phyloP scores from a whole-genome alignment of 805 yeast genomes.

The Grigorovia humatica region DNA sequence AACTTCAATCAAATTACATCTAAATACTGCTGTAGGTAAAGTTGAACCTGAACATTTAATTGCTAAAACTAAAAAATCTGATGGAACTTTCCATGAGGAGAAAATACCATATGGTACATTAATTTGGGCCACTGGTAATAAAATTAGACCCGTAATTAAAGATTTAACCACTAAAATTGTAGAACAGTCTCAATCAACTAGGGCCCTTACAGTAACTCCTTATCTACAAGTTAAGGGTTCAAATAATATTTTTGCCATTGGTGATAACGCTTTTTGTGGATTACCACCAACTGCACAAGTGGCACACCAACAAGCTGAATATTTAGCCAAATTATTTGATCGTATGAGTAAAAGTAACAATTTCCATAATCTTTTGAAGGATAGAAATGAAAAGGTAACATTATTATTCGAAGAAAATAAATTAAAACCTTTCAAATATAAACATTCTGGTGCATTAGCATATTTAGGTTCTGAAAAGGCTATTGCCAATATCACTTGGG shows the following conservation, averaged over 20 bases:
- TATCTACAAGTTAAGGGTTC: conserved; percentile 75
- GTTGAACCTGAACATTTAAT: conserved; percentile 64
- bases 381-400: conserved; percentile 32
- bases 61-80: conserved; percentile 62
- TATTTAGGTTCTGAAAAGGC: conserved; percentile 91
- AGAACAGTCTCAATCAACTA: conserved; percentile 71
- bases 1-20: conserved; percentile 59
- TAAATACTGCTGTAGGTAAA: conserved; percentile 81
- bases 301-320: conserved; percentile 87
- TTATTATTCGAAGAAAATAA: conserved; percentile 38
- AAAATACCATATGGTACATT: conserved; percentile 79
- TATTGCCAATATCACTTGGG: conserved; percentile 79
- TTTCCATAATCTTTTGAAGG: conserved; percentile 30
- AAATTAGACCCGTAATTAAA: conserved; percentile 64
- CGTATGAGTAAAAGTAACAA: conserved; percentile 36
- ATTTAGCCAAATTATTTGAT: conserved; percentile 62
- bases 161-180: conserved; percentile 61
- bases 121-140: conserved; percentile 97
- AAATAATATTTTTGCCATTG: conserved; percentile 74
- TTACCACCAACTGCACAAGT: conserved; percentile 96
- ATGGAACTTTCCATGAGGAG: conserved; percentile 52
- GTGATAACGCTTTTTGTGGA: conserved; percentile 85
- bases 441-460: conserved; percentile 87
- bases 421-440: conserved; percentile 60
- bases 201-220: conserved; percentile 78